Conservation (phyloP, 306 rosid species). For the Purshia tridentata region DNA sequence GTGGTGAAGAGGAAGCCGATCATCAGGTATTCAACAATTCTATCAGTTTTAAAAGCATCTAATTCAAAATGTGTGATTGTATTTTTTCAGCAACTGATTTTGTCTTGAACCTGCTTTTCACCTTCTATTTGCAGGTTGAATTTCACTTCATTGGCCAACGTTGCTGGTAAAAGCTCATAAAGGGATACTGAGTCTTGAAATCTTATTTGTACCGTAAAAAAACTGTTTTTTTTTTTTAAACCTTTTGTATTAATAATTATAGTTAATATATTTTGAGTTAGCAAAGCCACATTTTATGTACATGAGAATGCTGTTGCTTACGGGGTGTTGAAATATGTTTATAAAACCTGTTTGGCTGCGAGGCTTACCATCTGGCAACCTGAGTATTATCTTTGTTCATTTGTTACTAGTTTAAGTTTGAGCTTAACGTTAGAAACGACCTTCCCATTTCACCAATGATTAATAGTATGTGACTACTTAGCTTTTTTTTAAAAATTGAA, state of each 20-base stretch:
- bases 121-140: constrained; percentile 58
- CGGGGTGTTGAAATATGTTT: not conserved
- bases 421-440: not conserved
- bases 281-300: not conserved
- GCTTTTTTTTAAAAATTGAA: too few relatives aligned
- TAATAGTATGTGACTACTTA: too few relatives aligned
- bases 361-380: not conserved
- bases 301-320: not conserved
- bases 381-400: not conserved
- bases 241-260: constrained; percentile 32
- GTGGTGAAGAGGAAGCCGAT: constrained; percentile 58
- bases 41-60: not conserved
- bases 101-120: constrained; percentile 22
- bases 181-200: constrained; percentile 1
- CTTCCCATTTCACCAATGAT: too few relatives aligned
- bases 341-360: not conserved
- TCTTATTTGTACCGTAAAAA: constrained; percentile 20
- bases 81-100: constrained; percentile 6
- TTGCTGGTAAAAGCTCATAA: constrained; percentile 58
- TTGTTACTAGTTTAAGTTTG: not conserved
- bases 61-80: not conserved
- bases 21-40: constrained; percentile 49
- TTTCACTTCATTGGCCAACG: constrained; percentile 78
- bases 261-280: not conserved
- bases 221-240: not conserved